Percentiles rank a stretch among this genome's conserved stretches.
These are phyloP conservation scores for Remersonia thermophila DNA, from an alignment of 2,329 filamentous ascomycete species.

Conservation along the genomic window DNA sequence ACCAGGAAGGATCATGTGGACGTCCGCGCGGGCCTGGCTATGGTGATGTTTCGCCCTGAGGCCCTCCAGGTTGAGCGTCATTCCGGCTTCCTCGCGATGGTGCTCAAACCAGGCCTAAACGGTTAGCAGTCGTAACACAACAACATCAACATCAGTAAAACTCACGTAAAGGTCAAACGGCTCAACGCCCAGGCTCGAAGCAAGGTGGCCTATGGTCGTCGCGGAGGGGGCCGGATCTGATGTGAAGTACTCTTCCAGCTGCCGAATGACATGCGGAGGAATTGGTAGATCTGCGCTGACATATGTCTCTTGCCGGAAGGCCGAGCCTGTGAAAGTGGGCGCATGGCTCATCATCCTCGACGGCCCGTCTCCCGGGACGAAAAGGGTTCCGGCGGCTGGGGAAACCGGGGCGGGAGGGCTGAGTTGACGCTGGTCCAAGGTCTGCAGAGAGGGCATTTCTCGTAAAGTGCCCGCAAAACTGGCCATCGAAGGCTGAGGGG, in stretches of 20 bases:
- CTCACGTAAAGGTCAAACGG: conserved; percentile 36
- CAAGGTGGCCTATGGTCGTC: conserved; percentile 39
- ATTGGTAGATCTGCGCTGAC: conserved; percentile 33
- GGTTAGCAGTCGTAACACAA: conserved; percentile 9
- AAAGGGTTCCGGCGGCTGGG: not conserved
- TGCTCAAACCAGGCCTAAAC: conserved; percentile 39
- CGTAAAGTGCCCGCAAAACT: conserved; percentile 6
- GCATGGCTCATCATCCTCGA: conserved; percentile 32
- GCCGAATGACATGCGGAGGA: conserved; percentile 35
- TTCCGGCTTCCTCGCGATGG: conserved; percentile 36
- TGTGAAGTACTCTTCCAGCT: conserved; percentile 42
- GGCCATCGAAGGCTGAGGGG: conserved; percentile 2
- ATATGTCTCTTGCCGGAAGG: conserved; percentile 23
- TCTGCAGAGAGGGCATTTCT: conserved; percentile 9
- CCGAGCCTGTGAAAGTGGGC: conserved; percentile 28
- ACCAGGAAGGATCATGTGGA: conserved; percentile 38
- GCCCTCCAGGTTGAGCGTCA: conserved; percentile 32
- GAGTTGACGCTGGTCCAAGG: conserved; percentile 10
- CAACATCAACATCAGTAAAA: conserved; percentile 5
- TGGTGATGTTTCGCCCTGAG: conserved; percentile 29
- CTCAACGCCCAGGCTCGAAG: conserved; percentile 42
- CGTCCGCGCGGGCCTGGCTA: conserved; percentile 21
- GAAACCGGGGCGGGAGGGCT: conserved; percentile 12
- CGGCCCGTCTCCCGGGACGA: conserved; percentile 20
- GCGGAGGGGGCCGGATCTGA: conserved; percentile 35